Evolutionary conservation across 371 early-diverging fungal species (phyloP).

Genomic region (Zychaea mexicana): DNA sequence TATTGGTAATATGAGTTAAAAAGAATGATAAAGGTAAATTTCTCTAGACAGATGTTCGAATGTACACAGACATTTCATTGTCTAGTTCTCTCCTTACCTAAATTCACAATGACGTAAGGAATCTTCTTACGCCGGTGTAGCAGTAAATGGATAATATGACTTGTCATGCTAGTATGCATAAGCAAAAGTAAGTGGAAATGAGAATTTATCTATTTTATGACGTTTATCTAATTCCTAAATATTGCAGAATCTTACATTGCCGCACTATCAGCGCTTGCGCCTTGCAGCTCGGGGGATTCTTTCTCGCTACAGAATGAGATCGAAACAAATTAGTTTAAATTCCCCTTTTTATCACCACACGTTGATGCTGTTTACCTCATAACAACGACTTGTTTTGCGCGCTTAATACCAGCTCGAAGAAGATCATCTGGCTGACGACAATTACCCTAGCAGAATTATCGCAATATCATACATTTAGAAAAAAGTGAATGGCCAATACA

Average conservation of each 20-base stretch:
- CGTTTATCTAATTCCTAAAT: too few relatives aligned
- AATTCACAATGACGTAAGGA: conserved; percentile 34
- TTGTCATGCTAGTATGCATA: conserved; percentile 28
- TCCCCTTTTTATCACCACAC: too few relatives aligned
- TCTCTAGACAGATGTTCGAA: too few relatives aligned
- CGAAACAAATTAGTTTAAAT: too few relatives aligned
- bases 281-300: conserved; percentile 35
- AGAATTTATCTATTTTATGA: too few relatives aligned
- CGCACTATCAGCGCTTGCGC: conserved; percentile 44
- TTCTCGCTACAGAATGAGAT: conserved; percentile 46
- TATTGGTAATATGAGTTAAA: neutral
- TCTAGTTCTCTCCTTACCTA: conserved; percentile 16
- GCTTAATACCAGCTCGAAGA: conserved; percentile 56
- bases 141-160: conserved; percentile 38
- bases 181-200: neutral
- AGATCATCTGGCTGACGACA: conserved; percentile 64
- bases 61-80: too few relatives aligned
- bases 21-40: too few relatives aligned
- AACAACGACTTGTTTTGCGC: conserved; percentile 61
- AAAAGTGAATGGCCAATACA: neutral
- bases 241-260: conserved; percentile 52
- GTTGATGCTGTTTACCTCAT: too few relatives aligned
- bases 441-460: too few relatives aligned
- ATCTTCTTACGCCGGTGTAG: conserved; percentile 19
- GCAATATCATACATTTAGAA: neutral